phyloP scores from a whole-genome alignment of 148 eudicot genomes.

The Camellia japonica region DNA sequence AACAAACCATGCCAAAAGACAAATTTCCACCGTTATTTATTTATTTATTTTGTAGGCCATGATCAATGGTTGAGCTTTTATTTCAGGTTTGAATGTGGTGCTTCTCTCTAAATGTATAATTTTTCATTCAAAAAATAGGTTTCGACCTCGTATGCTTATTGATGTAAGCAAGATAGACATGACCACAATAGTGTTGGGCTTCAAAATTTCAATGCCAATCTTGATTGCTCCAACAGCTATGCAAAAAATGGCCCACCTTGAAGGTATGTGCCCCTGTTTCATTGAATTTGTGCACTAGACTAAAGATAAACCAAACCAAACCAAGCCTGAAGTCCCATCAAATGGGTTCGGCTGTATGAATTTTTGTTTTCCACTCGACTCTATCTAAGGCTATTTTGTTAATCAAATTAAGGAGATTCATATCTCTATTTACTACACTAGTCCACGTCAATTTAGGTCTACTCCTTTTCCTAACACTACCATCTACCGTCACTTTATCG shows the following conservation, averaged over 20 bases:
- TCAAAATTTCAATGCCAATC: constrained; percentile 82
- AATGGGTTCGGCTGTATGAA: too few species aligned
- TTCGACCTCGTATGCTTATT: constrained; percentile 75
- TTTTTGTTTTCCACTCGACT: too few species aligned
- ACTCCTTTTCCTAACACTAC: too few species aligned
- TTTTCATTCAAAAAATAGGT: constrained; percentile 37
- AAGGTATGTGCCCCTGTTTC: constrained; percentile 42
- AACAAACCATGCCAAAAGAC: background rate
- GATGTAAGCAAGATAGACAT: constrained; percentile 72
- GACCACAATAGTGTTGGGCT: constrained; percentile 63
- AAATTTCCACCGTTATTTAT: background rate
- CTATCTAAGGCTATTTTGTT: too few species aligned
- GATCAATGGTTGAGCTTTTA: background rate
- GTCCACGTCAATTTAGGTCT: too few species aligned
- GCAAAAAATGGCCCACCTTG: constrained; percentile 89
- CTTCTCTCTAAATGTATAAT: background rate
- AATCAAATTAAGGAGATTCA: too few species aligned
- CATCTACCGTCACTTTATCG: too few species aligned
- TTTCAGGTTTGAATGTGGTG: background rate
- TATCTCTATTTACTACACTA: too few species aligned
- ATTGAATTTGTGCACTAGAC: background rate
- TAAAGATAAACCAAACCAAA: background rate
- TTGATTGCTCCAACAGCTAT: constrained; percentile 90
- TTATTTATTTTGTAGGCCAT: background rate
- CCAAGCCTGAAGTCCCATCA: too few species aligned